A percentile compares a stretch with the other conserved stretches of the same genome.
Conservation (phyloP, 108 stramenopile species). For the Conticribra guillardii region DNA sequence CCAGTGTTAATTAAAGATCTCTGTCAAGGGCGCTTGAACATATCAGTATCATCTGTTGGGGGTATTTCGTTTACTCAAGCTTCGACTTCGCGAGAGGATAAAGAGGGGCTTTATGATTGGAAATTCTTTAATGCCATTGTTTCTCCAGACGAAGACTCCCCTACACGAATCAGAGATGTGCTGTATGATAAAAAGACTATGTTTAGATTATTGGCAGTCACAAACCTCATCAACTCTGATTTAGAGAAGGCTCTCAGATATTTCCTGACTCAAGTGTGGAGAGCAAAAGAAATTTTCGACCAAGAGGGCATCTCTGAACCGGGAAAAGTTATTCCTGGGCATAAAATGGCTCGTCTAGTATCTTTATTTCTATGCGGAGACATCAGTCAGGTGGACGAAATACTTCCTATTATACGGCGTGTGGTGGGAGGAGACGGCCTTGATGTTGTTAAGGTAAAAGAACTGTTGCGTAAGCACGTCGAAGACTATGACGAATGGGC, state of each 20-base stretch:
- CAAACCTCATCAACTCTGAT: conserved; percentile 78
- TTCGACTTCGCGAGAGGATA: conserved; percentile 79
- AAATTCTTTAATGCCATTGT: conserved; percentile 92
- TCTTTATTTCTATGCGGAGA: conserved; percentile 79
- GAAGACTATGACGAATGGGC: conserved; percentile 83
- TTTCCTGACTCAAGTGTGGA: conserved; percentile 74
- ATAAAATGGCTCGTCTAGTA: conserved; percentile 75
- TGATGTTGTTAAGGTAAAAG: conserved; percentile 82
- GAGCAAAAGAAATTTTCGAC: conserved; percentile 85
- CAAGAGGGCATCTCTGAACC: conserved; percentile 82
- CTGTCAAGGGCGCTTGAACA: conserved; percentile 83
- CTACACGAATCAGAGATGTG: conserved; percentile 71
- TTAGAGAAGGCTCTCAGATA: conserved; percentile 61
- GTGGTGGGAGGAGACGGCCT: conserved; percentile 86
- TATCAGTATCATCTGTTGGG: conserved; percentile 85
- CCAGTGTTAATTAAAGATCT: conserved; percentile 74
- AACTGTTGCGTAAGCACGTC: conserved; percentile 71
- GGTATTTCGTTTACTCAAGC: conserved; percentile 84
- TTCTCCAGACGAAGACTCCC: conserved; percentile 80
- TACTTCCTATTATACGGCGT: conserved; percentile 73
- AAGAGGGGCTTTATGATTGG: conserved; percentile 84
- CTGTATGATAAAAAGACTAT: conserved; percentile 86
- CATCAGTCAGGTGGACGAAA: conserved; percentile 65
- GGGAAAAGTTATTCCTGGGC: conserved; percentile 78
- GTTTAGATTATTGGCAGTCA: conserved; percentile 75